These are phyloP conservation scores for Obba rivulosa DNA, from an alignment of 768 basidiomycete species.

Conservation along the genomic window DNA sequence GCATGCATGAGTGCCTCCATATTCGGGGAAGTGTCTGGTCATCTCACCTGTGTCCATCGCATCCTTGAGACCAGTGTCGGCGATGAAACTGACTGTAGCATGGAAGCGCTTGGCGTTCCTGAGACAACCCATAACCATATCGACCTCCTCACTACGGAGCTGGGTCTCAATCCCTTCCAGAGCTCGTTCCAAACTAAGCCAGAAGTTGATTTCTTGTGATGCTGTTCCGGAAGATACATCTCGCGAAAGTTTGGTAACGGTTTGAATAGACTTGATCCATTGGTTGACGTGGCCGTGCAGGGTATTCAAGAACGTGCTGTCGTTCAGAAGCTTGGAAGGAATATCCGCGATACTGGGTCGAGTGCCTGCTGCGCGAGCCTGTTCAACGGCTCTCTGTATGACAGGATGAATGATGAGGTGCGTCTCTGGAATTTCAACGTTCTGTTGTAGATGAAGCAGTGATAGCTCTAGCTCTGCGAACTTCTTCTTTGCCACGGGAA, in stretches of 20 bases:
- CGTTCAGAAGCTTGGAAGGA: constrained; percentile 69
- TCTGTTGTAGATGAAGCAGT: constrained; percentile 92
- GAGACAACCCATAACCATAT: constrained; percentile 89
- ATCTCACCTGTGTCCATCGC: constrained; percentile 79
- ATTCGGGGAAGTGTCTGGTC: neutral
- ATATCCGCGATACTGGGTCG: constrained; percentile 74
- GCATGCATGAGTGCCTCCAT: neutral
- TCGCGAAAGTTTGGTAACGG: constrained; percentile 90
- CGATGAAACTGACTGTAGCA: constrained; percentile 95
- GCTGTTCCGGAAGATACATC: constrained; percentile 95
- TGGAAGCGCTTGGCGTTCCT: constrained; percentile 96
- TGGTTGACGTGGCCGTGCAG: constrained; percentile 91
- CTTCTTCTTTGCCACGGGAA: constrained; percentile 99
- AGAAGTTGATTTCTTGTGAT: constrained; percentile 98
- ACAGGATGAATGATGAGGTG: constrained; percentile 87
- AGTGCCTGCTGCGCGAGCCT: constrained; percentile 48
- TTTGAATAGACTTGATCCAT: constrained; percentile 98
- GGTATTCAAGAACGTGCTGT: constrained; percentile 88
- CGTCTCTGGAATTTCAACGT: constrained; percentile 98
- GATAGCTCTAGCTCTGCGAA: constrained; percentile 97
- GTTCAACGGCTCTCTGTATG: constrained; percentile 84
- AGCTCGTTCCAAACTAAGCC: constrained; percentile 91
- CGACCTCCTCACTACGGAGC: constrained; percentile 86
- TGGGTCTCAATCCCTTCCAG: constrained; percentile 92
- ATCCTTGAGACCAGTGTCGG: constrained; percentile 94